These are phyloP conservation scores for Candida sp. DNA, from an alignment of 1,139 yeast genomes.

Conservation along the genomic window DNA sequence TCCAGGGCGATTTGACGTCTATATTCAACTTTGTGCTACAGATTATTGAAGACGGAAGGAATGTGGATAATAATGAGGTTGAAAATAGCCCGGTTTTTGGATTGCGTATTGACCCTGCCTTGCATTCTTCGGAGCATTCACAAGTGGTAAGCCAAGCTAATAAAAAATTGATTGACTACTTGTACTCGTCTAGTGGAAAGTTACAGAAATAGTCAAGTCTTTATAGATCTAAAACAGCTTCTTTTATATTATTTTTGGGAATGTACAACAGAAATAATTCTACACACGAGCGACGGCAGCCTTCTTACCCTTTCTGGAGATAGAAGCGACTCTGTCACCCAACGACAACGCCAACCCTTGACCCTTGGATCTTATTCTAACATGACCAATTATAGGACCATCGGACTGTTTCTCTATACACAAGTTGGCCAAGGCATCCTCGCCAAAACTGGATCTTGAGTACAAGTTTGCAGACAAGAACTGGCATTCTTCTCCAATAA, in stretches of 20 bases:
- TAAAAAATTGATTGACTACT: conserved; percentile 16
- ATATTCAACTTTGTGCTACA: conserved; percentile 16
- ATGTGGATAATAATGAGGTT: conserved; percentile 19
- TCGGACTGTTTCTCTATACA: conserved; percentile 83
- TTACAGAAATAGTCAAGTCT: background rate
- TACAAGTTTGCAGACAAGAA: conserved; percentile 95
- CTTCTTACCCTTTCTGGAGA: conserved; percentile 57
- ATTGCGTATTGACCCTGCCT: conserved; percentile 28
- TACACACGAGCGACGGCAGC: conserved; percentile 26
- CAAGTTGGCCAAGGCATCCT: conserved; percentile 95
- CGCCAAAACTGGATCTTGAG: conserved; percentile 95
- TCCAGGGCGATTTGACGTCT: conserved; percentile 25
- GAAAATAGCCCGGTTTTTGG: conserved; percentile 25
- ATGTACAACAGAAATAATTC: background rate
- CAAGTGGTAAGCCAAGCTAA: conserved; percentile 17
- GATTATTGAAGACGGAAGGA: conserved; percentile 8
- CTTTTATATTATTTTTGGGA: background rate
- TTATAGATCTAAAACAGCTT: background rate
- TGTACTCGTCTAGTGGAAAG: conserved; percentile 10
- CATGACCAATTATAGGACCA: conserved; percentile 91
- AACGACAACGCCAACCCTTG: conserved; percentile 96
- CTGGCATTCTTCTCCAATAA: conserved; percentile 85
- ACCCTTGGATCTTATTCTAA: conserved; percentile 96
- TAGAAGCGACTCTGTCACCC: conserved; percentile 92
- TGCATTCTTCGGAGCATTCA: conserved; percentile 25